Evolutionary conservation across 371 early-diverging fungal species (phyloP).

Genomic region (Mortierella sp.): DNA sequence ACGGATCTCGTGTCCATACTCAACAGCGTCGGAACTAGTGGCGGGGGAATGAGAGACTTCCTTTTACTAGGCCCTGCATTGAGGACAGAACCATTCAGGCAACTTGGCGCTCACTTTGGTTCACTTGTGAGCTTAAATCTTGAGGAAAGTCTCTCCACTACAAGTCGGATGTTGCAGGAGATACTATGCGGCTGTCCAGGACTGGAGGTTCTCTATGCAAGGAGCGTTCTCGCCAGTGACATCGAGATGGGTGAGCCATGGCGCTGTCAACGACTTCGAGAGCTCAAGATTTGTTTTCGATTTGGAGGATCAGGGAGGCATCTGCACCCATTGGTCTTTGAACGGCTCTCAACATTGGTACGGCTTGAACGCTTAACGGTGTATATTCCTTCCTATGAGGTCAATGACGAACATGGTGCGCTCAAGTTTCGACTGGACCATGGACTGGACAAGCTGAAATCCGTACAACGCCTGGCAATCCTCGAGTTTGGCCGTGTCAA

Average conservation of each 20-base stretch:
- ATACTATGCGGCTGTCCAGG: not conserved
- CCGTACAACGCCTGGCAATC: no score
- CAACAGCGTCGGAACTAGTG: no score
- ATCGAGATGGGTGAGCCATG: not conserved
- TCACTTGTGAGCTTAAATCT: not conserved
- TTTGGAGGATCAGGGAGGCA: not conserved
- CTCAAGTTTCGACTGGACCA: no score
- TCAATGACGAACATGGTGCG: no score
- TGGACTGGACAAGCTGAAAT: no score
- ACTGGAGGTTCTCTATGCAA: not conserved
- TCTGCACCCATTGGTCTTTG: not conserved
- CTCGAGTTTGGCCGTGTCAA: no score
- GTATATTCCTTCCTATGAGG: no score
- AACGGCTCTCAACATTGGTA: not conserved
- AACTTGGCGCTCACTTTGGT: not conserved
- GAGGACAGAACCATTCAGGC: no score
- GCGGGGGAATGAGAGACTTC: no score
- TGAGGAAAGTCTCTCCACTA: not conserved
- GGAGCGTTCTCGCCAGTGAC: not conserved
- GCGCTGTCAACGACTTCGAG: not conserved
- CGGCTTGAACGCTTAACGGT: no score
- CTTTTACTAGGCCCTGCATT: no score
- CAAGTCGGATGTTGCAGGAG: not conserved
- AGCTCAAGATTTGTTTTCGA: not conserved
- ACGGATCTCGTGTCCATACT: no score